These are phyloP conservation scores for Yamadazyma laniorum DNA, from an alignment of 805 yeast genomes.

Conservation along the genomic window DNA sequence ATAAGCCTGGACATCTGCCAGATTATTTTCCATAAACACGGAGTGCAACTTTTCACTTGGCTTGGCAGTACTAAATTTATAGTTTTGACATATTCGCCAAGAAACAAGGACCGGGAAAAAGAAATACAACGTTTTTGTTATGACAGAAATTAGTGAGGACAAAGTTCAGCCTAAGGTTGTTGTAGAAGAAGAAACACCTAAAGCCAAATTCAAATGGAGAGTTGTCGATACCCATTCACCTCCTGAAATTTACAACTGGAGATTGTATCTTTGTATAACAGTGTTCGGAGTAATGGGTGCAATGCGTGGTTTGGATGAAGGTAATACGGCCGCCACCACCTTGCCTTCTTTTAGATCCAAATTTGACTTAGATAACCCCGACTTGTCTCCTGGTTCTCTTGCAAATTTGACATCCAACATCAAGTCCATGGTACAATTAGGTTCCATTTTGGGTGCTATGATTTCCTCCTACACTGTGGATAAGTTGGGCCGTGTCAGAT, in stretches of 20 bases:
- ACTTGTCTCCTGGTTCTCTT: slow-evolving; percentile 29
- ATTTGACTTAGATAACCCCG: slow-evolving; percentile 45
- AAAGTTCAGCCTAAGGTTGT: background rate
- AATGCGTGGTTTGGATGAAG: slow-evolving; percentile 60
- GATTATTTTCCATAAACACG: too few relatives aligned
- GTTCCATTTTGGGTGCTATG: slow-evolving; percentile 53
- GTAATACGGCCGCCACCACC: slow-evolving; percentile 46
- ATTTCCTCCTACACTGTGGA: slow-evolving; percentile 50
- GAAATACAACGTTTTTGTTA: too few relatives aligned
- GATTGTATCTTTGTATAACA: slow-evolving; percentile 43
- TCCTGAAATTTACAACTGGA: slow-evolving; percentile 45
- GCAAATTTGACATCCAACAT: slow-evolving; percentile 53
- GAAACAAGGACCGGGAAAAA: too few relatives aligned
- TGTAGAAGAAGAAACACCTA: slow-evolving; percentile 1
- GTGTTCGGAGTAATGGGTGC: slow-evolving; percentile 56
- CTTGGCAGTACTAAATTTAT: too few relatives aligned
- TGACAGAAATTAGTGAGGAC: background rate
- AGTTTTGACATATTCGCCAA: too few relatives aligned
- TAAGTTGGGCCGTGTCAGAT: slow-evolving; percentile 49
- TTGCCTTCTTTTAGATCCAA: slow-evolving; percentile 43
- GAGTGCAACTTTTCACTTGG: too few relatives aligned
- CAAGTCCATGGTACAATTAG: slow-evolving; percentile 57
- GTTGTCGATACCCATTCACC: slow-evolving; percentile 32
- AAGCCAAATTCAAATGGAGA: slow-evolving; percentile 15
- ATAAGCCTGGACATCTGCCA: too few relatives aligned